A percentile compares a stretch with the other conserved stretches of the same genome.
Evolutionary conservation across 306 rosid species (phyloP).

Genomic region (Prunus fruticosa): DNA sequence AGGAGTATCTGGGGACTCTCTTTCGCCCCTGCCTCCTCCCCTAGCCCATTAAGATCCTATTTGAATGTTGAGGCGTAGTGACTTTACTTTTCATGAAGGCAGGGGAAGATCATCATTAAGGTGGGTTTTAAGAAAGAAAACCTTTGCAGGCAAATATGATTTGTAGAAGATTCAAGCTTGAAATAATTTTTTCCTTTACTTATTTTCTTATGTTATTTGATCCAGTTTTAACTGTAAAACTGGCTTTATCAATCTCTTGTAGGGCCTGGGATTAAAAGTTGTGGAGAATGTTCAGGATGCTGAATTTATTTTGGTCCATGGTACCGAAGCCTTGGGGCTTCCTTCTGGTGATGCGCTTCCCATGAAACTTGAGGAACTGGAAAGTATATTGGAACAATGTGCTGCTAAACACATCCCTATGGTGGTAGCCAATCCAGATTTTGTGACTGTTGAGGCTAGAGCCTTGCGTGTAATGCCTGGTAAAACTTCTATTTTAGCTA

Average conservation of each 20-base stretch:
- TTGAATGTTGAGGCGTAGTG: constrained; percentile 2
- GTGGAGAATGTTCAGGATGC: constrained; percentile 81
- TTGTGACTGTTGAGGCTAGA: constrained; percentile 88
- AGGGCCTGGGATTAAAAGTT: constrained; percentile 81
- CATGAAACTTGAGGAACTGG: constrained; percentile 72
- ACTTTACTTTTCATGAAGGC: constrained; percentile 16
- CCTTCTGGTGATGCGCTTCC: constrained; percentile 61
- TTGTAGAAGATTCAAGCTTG: constrained; percentile 7
- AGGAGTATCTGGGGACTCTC: background rate
- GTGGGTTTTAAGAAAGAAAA: constrained; percentile 1
- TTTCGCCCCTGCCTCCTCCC: background rate
- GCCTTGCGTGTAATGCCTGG: constrained; percentile 94
- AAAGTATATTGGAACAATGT: constrained; percentile 67
- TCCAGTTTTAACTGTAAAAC: background rate
- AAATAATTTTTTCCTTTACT: constrained; percentile 4
- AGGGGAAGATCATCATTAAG: constrained; percentile 7
- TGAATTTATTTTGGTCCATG: constrained; percentile 91
- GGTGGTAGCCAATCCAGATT: constrained; percentile 99
- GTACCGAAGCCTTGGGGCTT: constrained; percentile 86
- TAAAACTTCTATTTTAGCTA: constrained; percentile 28
- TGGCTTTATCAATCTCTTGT: constrained; percentile 10
- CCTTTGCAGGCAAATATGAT: constrained; percentile 1
- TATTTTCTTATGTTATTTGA: constrained; percentile 9
- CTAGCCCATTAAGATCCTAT: background rate
- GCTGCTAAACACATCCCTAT: constrained; percentile 80